Conservation (phyloP, 176 grass and related monocot species). For the Paspalum notatum region DNA sequence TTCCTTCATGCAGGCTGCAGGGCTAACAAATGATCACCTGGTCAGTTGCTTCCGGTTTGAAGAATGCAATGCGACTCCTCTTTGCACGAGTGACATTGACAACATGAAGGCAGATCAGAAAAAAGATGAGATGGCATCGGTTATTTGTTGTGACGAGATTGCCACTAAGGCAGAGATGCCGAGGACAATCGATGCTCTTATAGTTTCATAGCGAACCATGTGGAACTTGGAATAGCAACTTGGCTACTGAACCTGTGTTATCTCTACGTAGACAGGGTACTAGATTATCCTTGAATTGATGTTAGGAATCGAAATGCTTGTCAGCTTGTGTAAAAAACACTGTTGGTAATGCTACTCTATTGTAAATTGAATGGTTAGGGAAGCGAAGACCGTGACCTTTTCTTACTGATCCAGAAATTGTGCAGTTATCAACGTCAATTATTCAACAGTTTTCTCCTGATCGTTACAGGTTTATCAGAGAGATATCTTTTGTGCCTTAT, state of each 20-base stretch:
- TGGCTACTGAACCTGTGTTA: constrained; percentile 17
- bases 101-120: constrained; percentile 31
- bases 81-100: neutral
- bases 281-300: constrained; percentile 22
- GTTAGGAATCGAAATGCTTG: constrained; percentile 22
- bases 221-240: constrained; percentile 5
- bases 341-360: constrained; percentile 39
- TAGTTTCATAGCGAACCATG: constrained; percentile 57
- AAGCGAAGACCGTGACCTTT: neutral
- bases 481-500: constrained; percentile 3
- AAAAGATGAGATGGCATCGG: constrained; percentile 15
- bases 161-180: constrained; percentile 14
- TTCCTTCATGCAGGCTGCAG: constrained; percentile 96
- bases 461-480: neutral
- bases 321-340: constrained; percentile 53
- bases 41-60: constrained; percentile 76
- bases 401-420: constrained; percentile 31
- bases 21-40: constrained; percentile 88
- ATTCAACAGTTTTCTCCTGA: constrained; percentile 11
- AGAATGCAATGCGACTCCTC: constrained; percentile 53
- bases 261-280: constrained; percentile 35
- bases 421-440: neutral
- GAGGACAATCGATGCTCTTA: constrained; percentile 40
- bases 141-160: constrained; percentile 31
- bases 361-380: constrained; percentile 44